These are phyloP conservation scores for Colletotrichum sp. DNA, from an alignment of 2,329 filamentous ascomycete genomes.

Conservation along the genomic window DNA sequence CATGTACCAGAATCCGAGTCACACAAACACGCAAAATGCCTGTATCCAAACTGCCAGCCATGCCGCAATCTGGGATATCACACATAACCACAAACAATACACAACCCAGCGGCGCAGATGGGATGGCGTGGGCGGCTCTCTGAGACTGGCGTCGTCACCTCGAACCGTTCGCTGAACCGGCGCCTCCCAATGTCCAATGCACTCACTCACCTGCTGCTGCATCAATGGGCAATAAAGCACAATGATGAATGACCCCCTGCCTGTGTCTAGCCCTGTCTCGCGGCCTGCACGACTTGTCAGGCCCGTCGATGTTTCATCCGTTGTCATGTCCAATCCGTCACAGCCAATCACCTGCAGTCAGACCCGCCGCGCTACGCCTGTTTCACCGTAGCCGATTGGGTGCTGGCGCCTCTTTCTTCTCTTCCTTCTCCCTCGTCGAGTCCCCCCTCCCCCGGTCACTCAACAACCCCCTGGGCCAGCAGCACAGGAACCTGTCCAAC, in stretches of 20 bases:
- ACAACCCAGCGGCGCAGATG: neutral
- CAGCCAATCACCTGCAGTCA: neutral
- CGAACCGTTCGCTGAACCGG: neutral
- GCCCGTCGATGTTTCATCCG: conserved; percentile 16
- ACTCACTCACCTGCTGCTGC: neutral
- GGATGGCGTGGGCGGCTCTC: neutral
- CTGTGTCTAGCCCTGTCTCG: neutral
- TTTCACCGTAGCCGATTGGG: conserved; percentile 18
- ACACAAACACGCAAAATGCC: neutral
- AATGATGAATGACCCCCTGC: neutral
- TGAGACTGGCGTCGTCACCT: neutral
- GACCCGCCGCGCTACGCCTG: neutral
- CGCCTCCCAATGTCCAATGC: neutral
- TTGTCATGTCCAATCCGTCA: neutral
- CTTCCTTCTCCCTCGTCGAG: neutral
- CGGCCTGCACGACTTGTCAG: conserved; percentile 18
- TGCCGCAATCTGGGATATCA: neutral
- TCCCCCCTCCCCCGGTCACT: neutral
- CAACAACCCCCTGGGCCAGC: neutral
- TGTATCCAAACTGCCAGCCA: neutral
- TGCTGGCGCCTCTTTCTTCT: neutral
- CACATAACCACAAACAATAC: neutral
- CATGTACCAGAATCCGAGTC: neutral
- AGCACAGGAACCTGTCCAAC: neutral
- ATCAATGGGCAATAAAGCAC: neutral